Evolutionary conservation across 257 asterid genomes (phyloP), one percentile per base, ranked within the genome.

Genomic region (Primulina huaijiensis): DNA sequence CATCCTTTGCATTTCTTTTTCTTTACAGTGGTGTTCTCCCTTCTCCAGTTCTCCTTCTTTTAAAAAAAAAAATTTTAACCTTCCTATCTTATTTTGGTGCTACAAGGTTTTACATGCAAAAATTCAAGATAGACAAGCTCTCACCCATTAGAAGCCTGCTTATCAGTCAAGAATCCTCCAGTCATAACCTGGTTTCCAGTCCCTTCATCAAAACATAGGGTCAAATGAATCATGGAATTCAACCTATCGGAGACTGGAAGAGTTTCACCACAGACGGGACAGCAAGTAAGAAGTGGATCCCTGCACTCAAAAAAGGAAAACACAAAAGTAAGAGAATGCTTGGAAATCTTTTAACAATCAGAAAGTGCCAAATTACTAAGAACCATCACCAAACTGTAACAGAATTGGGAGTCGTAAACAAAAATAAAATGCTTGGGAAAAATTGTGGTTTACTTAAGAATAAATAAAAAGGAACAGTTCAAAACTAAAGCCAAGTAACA

Each of bases 201-300:
- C 67, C 99, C 99, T 86, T 91, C 99, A 76, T 94, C 97, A 65
- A 94, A 94, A 82, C 99, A 94, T 71, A 94, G 80, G 67, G 97
- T 89, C 91, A 94, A 80, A 77, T 94, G 99, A 79, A 94, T 80
- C 89, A 94, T 75, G 46, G 79, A 74, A 73, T 89, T 91, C 87
- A 94, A 75, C 84, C 76, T 80, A 76, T 91, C 93, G 9, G 97
- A 85, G 79, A 86, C 81, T 75, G 88, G 83, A 68, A 94, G 92
- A 78, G 85, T 68, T 82, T 94, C 97, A 30, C 97, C 96, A 69
- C 99, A 94, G 53, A 94, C 97, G 3, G 99, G 99, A 71, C 99
- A 94, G 76, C 97, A 91, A 78, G 88, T 94, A 74, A 88, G 84
- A 46, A 94, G 88, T 7, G 99, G 88, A 57, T 84, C 88, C 87